Conservation (phyloP, 2,329 filamentous ascomycete genomes). For the Ophiocordyceps camponoti-rufipedis region DNA sequence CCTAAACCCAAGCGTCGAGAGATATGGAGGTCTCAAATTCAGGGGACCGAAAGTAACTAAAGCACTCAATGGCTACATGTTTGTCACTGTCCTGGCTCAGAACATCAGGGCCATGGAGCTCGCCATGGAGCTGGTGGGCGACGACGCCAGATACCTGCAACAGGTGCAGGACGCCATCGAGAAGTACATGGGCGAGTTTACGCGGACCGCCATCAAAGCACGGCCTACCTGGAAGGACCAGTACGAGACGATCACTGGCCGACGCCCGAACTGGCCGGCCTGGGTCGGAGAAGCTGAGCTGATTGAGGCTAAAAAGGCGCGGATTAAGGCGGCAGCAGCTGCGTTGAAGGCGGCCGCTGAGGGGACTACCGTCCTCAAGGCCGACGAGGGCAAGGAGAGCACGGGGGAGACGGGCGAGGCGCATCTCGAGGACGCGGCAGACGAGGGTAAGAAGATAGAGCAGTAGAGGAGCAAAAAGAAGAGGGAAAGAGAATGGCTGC, state of each 20-base stretch:
- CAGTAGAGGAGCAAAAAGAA: neutral
- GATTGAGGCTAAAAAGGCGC: too few species aligned
- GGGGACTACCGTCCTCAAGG: too few species aligned
- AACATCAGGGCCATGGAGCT: slow-evolving; percentile 23
- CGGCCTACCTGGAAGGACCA: slow-evolving; percentile 7
- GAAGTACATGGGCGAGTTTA: slow-evolving; percentile 16
- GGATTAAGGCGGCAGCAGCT: too few species aligned
- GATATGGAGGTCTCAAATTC: neutral
- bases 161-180: slow-evolving; percentile 19
- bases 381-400: too few species aligned
- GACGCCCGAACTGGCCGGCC: slow-evolving; percentile 11
- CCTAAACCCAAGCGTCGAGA: slow-evolving; percentile 7
- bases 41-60: neutral
- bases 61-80: slow-evolving; percentile 9
- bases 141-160: slow-evolving; percentile 13
- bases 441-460: too few species aligned
- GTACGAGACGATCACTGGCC: slow-evolving; percentile 11
- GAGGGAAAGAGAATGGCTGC: too few species aligned
- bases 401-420: too few species aligned
- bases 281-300: too few species aligned
- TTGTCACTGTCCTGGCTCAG: slow-evolving; percentile 11
- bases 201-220: slow-evolving; percentile 4
- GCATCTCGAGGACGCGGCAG: neutral
- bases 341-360: too few species aligned
- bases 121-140: slow-evolving; percentile 21